Conservation (phyloP, 495 filamentous ascomycete genomes). For the Penicillium salamii region DNA sequence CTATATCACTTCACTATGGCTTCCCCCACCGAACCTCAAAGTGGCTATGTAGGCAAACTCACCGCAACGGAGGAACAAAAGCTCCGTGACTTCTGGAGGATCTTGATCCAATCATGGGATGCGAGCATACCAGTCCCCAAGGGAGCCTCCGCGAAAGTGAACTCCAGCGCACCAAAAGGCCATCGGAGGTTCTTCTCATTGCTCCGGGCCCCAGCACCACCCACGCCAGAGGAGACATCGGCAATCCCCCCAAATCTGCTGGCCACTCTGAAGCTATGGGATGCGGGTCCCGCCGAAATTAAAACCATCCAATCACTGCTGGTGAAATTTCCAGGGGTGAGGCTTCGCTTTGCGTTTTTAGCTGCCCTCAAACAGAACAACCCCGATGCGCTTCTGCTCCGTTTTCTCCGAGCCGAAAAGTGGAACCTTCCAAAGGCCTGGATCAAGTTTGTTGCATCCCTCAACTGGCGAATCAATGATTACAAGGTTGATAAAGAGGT, state of each 20-base stretch:
- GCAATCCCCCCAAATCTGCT: slow-evolving; percentile 19
- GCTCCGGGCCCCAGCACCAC: slow-evolving; percentile 8
- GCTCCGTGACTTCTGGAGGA: not conserved
- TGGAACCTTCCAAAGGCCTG: slow-evolving; percentile 90
- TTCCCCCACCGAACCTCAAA: not conserved
- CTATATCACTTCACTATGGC: not conserved
- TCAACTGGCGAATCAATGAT: slow-evolving; percentile 79
- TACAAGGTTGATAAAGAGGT: slow-evolving; percentile 80
- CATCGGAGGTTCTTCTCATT: slow-evolving; percentile 20
- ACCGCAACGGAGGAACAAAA: not conserved
- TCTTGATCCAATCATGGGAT: not conserved
- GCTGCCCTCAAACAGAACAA: slow-evolving; percentile 87
- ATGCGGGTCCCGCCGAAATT: slow-evolving; percentile 20
- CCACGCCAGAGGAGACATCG: slow-evolving; percentile 8
- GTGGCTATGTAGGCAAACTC: not conserved
- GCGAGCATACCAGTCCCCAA: not conserved
- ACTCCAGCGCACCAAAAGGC: slow-evolving; percentile 1
- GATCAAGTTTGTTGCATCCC: slow-evolving; percentile 81
- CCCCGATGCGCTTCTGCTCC: slow-evolving; percentile 79
- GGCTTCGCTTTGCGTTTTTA: slow-evolving; percentile 74
- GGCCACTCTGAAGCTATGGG: slow-evolving; percentile 16
- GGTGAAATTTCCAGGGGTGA: slow-evolving; percentile 56
- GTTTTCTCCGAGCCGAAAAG: slow-evolving; percentile 89
- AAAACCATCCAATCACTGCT: slow-evolving; percentile 22
- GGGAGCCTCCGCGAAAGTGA: not conserved